Percentiles rank a stretch among this genome's conserved stretches.
These are phyloP conservation scores for Cetraspora pellucida DNA, from an alignment of 192 early-diverging fungal species.

Conservation along the genomic window DNA sequence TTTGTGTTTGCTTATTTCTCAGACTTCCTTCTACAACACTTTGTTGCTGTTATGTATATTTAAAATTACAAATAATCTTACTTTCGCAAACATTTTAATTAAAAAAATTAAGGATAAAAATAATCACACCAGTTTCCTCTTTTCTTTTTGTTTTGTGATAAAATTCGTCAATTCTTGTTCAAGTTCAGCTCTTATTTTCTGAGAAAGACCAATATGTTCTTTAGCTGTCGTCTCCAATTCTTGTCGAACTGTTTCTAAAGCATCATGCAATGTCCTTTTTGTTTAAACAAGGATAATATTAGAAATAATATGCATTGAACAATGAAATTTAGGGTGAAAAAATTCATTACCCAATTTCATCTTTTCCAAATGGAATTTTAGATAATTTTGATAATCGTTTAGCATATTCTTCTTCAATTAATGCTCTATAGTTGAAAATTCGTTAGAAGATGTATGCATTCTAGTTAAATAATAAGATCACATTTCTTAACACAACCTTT, in stretches of 20 bases:
- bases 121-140: slow-evolving; percentile 54
- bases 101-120: not conserved
- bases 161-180: slow-evolving; percentile 64
- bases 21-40: slow-evolving; percentile 53
- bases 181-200: slow-evolving; percentile 63
- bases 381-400: slow-evolving; percentile 65
- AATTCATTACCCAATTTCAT: slow-evolving; percentile 64
- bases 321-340: not conserved
- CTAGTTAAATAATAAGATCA: too few relatives aligned
- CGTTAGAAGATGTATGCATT: too few relatives aligned
- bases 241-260: slow-evolving; percentile 57
- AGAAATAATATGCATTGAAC: not conserved
- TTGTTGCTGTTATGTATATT: slow-evolving; percentile 40
- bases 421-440: slow-evolving; percentile 46
- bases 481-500: slow-evolving; percentile 40
- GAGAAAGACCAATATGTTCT: slow-evolving; percentile 63
- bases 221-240: slow-evolving; percentile 68
- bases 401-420: slow-evolving; percentile 71
- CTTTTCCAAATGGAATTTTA: slow-evolving; percentile 61
- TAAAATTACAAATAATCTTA: not conserved
- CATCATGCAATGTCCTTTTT: slow-evolving; percentile 55
- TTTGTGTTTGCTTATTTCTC: slow-evolving; percentile 56
- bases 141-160: slow-evolving; percentile 66
- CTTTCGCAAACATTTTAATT: not conserved
- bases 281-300: not conserved